Evolutionary conservation across 2,329 filamentous ascomycete species (phyloP).

Genomic region (Colletotrichum sp.): DNA sequence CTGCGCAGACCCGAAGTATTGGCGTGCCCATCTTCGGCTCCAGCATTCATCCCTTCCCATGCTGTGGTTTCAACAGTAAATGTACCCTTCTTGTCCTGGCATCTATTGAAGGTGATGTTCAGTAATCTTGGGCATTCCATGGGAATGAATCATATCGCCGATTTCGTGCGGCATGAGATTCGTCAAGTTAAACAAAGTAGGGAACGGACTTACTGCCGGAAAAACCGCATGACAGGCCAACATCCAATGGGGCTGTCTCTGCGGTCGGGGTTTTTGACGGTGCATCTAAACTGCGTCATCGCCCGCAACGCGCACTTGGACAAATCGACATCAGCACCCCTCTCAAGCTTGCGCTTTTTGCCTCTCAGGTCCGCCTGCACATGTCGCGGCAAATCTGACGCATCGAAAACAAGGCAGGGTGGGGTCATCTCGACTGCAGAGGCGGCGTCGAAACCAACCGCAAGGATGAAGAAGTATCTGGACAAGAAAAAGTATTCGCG

Average conservation of each 20-base stretch:
- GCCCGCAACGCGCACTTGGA: constrained; percentile 60
- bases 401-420: constrained; percentile 60
- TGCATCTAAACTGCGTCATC: constrained; percentile 67
- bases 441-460: not conserved
- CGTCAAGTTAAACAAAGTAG: not conserved
- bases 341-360: constrained; percentile 56
- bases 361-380: constrained; percentile 54
- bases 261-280: constrained; percentile 52
- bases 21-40: not conserved
- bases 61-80: constrained; percentile 70
- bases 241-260: constrained; percentile 56
- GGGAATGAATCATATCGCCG: not conserved
- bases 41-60: constrained; percentile 53
- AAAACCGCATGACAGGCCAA: constrained; percentile 63
- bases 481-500: constrained; percentile 23
- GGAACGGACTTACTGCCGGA: constrained; percentile 56
- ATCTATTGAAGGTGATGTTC: constrained; percentile 45
- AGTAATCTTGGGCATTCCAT: not conserved
- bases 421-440: constrained; percentile 57
- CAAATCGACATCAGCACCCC: constrained; percentile 51
- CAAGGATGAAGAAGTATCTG: constrained; percentile 31
- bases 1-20: not conserved
- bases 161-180: not conserved
- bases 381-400: constrained; percentile 52
- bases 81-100: constrained; percentile 58